Conservation (phyloP, 2,329 filamentous ascomycete species). For the Ilyonectria destructans region DNA sequence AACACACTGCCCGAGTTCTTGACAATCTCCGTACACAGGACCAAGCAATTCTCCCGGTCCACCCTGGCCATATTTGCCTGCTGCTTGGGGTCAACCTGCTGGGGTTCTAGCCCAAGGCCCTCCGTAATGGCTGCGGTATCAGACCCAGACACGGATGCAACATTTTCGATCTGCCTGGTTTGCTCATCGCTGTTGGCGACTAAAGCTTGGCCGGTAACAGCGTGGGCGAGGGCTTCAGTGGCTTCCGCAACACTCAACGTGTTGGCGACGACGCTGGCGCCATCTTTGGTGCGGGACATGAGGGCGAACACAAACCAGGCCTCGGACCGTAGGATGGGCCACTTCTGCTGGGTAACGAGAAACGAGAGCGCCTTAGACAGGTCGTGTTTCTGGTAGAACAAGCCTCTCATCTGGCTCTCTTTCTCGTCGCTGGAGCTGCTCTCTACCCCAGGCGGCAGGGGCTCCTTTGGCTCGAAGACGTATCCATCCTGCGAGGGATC, state of each 20-base stretch:
- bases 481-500: slow-evolving; percentile 50
- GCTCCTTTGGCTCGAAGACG: slow-evolving; percentile 26
- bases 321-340: slow-evolving; percentile 73
- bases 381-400: slow-evolving; percentile 65
- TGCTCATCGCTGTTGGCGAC: slow-evolving; percentile 30
- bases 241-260: slow-evolving; percentile 62
- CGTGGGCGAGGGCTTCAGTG: slow-evolving; percentile 61
- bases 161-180: slow-evolving; percentile 40
- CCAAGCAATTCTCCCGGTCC: slow-evolving; percentile 75
- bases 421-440: slow-evolving; percentile 23
- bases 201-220: slow-evolving; percentile 64
- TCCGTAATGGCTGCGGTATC: slow-evolving; percentile 48
- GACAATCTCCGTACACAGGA: slow-evolving; percentile 71
- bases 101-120: slow-evolving; percentile 62
- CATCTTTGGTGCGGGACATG: slow-evolving; percentile 68
- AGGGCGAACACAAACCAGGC: slow-evolving; percentile 76
- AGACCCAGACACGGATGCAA: slow-evolving; percentile 21
- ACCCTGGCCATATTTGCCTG: slow-evolving; percentile 64
- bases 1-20: slow-evolving; percentile 61
- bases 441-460: slow-evolving; percentile 3
- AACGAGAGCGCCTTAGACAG: slow-evolving; percentile 64
- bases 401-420: slow-evolving; percentile 43
- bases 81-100: slow-evolving; percentile 62
- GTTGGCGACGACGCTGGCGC: slow-evolving; percentile 62
- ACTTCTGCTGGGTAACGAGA: slow-evolving; percentile 72